Conservation (phyloP, 1,284 basidiomycete species). For the Singerocomus inundabilis region DNA sequence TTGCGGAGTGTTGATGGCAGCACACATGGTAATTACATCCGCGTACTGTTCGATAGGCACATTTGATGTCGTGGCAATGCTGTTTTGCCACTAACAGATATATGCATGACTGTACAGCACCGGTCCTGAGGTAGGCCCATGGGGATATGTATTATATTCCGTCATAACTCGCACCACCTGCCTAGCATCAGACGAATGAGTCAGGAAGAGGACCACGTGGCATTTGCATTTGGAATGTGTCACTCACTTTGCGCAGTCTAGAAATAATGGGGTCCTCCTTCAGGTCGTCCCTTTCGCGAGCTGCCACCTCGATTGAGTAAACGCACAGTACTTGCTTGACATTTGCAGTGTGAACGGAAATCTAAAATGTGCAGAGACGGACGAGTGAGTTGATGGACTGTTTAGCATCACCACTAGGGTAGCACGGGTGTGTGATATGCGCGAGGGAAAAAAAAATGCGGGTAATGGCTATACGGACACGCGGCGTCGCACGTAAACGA, state of each 20-base stretch:
- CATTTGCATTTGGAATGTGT: constrained; percentile 1
- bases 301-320: constrained; percentile 85
- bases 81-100: constrained; percentile 24
- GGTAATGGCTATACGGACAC: constrained; percentile 12
- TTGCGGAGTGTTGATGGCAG: not conserved
- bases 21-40: constrained; percentile 2
- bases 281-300: constrained; percentile 76
- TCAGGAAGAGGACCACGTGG: constrained; percentile 13
- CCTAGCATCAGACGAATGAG: constrained; percentile 41
- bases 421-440: constrained; percentile 25
- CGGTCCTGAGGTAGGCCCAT: constrained; percentile 12
- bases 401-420: constrained; percentile 22
- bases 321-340: constrained; percentile 78
- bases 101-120: constrained; percentile 17
- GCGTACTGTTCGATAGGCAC: constrained; percentile 1
- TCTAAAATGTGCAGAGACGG: constrained; percentile 43
- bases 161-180: constrained; percentile 80
- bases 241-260: constrained; percentile 69
- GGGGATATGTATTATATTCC: constrained; percentile 50
- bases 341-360: constrained; percentile 85
- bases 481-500: constrained; percentile 22
- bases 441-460: constrained; percentile 8
- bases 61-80: constrained; percentile 19
- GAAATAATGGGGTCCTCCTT: constrained; percentile 77
- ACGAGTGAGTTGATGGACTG: constrained; percentile 18